Evolutionary conservation across 257 asterid species (phyloP), one percentile per base, ranked within the genome.

Genomic region (Fraxinus excelsior): DNA sequence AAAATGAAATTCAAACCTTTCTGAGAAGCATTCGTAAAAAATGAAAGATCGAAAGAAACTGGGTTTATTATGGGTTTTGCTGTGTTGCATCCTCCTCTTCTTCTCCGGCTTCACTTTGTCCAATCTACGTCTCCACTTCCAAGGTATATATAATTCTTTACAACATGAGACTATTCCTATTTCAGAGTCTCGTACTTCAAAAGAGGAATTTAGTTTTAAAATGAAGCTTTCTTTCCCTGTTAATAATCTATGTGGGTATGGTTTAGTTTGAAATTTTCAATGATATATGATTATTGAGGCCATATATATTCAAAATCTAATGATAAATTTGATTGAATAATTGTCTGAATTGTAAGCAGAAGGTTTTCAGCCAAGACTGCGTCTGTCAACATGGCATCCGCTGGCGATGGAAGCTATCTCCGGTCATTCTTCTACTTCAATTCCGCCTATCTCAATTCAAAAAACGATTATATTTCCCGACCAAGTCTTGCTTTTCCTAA

Each of bases 391-490:
- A 31, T 40, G 86, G 86, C 79, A 66, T 58, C 44, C 71, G n/a
- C 70, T 81, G 70, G 85, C 79, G 67, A 79, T 78, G 86, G 87
- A 84, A 79, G 87, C 76, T 67, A 64, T 60, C 66, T 60, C 85
- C 79, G 81, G 71, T 66, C 91, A 80, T 44, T 44, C 53, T 44
- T 44, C 53, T 2, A 19, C 86, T 9, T 73, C 10, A 26, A 1
- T 77, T 62, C 85, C 83, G 72, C 71, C 80, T 29, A 66, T 83
- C 18, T 46, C 87, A 51, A 49, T 89, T 34, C 81, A 75, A 73
- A 91, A 89, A 78, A 85, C 96, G 62, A 90, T 93, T 58, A 71
- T 77, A 35, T 84, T 91, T 14, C 98, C 98, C 0, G 96, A 93
- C 70, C 82, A 93, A 83, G 87, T 81, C 3, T 23, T 90, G 86